These are phyloP conservation scores for Aspergillus fructus DNA, from an alignment of 2,329 filamentous ascomycete genomes.

Conservation along the genomic window DNA sequence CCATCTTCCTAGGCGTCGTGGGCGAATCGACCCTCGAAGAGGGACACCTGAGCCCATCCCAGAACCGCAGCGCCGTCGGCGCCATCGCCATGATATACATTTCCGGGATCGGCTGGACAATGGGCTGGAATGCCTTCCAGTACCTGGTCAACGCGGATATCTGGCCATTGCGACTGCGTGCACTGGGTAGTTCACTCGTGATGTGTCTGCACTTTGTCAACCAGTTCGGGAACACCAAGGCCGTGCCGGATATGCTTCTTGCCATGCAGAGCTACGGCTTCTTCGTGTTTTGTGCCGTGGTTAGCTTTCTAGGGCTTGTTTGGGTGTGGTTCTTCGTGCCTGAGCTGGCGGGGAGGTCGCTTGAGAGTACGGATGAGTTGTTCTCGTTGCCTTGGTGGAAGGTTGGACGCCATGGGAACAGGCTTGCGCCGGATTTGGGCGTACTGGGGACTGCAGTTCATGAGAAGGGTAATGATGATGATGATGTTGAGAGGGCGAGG, in stretches of 20 bases:
- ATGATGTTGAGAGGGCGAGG: too few relatives aligned
- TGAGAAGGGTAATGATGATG: too few relatives aligned
- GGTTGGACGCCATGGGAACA: slow-evolving; percentile 56
- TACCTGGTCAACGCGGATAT: slow-evolving; percentile 77
- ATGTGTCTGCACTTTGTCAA: slow-evolving; percentile 80
- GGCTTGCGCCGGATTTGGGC: too few relatives aligned
- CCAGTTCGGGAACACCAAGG: slow-evolving; percentile 74
- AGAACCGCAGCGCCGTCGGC: slow-evolving; percentile 58
- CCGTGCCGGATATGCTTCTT: slow-evolving; percentile 73
- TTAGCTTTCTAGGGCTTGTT: slow-evolving; percentile 65
- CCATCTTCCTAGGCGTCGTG: slow-evolving; percentile 60
- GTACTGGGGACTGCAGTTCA: too few relatives aligned
- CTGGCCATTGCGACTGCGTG: slow-evolving; percentile 72
- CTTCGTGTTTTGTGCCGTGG: slow-evolving; percentile 68
- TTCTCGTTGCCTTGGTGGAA: slow-evolving; percentile 73
- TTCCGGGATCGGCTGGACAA: slow-evolving; percentile 67
- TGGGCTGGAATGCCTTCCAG: slow-evolving; percentile 75
- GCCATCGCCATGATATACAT: slow-evolving; percentile 74
- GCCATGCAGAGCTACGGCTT: slow-evolving; percentile 58
- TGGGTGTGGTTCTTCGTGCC: slow-evolving; percentile 63
- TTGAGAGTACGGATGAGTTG: slow-evolving; percentile 65
- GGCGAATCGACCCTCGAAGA: slow-evolving; percentile 54
- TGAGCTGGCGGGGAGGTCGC: slow-evolving; percentile 62
- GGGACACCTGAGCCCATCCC: slow-evolving; percentile 47
- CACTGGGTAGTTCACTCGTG: slow-evolving; percentile 66